A percentile compares a stretch with the other conserved stretches of the same genome.
These are phyloP conservation scores for Purpureocillium takamizusanense DNA, from an alignment of 2,329 filamentous ascomycete genomes.

Conservation along the genomic window DNA sequence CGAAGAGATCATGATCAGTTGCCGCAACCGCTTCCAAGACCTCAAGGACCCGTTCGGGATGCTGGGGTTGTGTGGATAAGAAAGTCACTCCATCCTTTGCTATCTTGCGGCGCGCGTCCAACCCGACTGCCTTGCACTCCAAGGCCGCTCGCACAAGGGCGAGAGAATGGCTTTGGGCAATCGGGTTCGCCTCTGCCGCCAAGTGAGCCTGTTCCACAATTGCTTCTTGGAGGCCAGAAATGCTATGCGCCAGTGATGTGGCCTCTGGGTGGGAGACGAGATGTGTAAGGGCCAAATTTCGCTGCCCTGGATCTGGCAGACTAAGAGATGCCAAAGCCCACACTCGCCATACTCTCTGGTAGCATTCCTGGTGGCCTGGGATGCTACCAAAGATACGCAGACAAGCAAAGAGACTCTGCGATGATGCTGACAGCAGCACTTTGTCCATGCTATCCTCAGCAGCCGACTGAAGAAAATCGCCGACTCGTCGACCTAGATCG, in stretches of 20 bases:
- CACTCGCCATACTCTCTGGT: conserved; percentile 33
- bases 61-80: conserved; percentile 18
- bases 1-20: conserved; percentile 33
- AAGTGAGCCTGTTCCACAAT: conserved; percentile 31
- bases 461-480: conserved; percentile 37
- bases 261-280: conserved; percentile 38
- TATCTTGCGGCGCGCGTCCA: conserved; percentile 22
- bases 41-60: conserved; percentile 24
- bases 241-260: conserved; percentile 26
- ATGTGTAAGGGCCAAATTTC: conserved; percentile 25
- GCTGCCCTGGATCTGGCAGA: conserved; percentile 12
- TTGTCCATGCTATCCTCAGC: conserved; percentile 45
- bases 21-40: conserved; percentile 40
- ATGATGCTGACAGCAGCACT: conserved; percentile 61
- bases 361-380: conserved; percentile 25
- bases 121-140: conserved; percentile 28
- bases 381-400: conserved; percentile 47
- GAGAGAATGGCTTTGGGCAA: conserved; percentile 19
- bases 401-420: conserved; percentile 54
- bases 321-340: conserved; percentile 34
- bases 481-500: conserved; percentile 23
- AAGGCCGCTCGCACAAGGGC: conserved; percentile 40
- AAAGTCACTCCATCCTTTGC: conserved; percentile 24
- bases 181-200: conserved; percentile 22
- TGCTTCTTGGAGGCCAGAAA: conserved; percentile 35